A percentile compares a stretch with the other conserved stretches of the same genome.
Evolutionary conservation across 352 stramenopile species (phyloP).

Genomic region (Achlya hypogyna): DNA sequence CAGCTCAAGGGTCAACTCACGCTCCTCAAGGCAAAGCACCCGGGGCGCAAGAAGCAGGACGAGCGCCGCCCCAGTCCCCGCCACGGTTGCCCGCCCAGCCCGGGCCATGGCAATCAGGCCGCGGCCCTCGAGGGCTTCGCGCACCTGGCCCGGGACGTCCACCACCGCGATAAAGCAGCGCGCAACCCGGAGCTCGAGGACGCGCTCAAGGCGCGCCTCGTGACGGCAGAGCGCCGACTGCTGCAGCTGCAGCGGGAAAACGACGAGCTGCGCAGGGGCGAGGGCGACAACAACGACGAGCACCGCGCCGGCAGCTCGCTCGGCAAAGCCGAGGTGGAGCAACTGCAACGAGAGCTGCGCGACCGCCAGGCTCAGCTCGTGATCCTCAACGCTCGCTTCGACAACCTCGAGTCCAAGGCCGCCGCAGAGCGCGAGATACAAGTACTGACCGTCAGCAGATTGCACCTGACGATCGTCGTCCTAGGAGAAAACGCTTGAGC

Average conservation of each 20-base stretch:
- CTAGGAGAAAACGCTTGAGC: conserved; percentile 63
- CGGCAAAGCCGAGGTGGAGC: conserved; percentile 28
- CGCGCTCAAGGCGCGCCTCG: conserved; percentile 57
- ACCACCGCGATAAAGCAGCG: background rate
- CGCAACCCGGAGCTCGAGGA: conserved; percentile 38
- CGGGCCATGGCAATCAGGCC: background rate
- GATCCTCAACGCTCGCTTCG: conserved; percentile 83
- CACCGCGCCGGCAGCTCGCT: conserved; percentile 21
- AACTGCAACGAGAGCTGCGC: conserved; percentile 64
- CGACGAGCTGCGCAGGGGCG: conserved; percentile 31
- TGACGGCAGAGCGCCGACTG: conserved; percentile 62
- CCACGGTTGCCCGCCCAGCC: background rate
- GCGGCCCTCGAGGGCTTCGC: background rate
- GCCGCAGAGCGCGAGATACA: conserved; percentile 82
- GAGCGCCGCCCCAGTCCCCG: background rate
- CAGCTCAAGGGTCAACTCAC: conserved; percentile 46
- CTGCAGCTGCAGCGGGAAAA: conserved; percentile 64
- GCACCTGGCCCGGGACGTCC: conserved; percentile 4
- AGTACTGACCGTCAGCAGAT: background rate
- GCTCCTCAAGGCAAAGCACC: conserved; percentile 18
- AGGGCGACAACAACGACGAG: conserved; percentile 30
- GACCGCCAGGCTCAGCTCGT: conserved; percentile 73
- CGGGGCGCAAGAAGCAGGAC: background rate
- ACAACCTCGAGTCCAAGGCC: conserved; percentile 79
- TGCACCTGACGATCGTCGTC: background rate